Evolutionary conservation across 164 flowering plant species (phyloP), one percentile per base, ranked within the genome.

Genomic region (Malania oleifera): DNA sequence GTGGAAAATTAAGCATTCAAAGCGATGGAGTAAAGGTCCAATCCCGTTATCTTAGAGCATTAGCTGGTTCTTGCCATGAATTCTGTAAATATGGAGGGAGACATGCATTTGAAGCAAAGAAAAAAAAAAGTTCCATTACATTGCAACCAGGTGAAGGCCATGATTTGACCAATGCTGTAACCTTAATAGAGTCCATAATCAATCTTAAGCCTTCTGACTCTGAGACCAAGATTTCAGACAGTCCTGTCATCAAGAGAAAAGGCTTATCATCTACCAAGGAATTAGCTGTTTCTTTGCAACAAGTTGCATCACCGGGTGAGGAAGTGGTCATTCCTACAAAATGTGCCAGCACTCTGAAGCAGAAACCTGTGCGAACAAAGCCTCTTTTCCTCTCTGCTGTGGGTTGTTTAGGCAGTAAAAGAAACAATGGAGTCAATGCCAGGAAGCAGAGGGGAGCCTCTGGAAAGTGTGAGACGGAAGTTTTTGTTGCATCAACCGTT

Each of bases 61-160:
- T 26, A 17, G 22, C 26, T 46, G 50, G 71, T 24, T 75, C 75
- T 31, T 71, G 79, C 62, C 79, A 75, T 66, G 73, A 75, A 28
- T 13, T 54, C 1, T 75, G 79, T 67, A 75, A 75, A 43, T 63
- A 55, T 62, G 79, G 79, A 22, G 3, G 0, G 7, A 44, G 29
- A 15, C 59, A 52, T 25, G 18, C 3, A 13, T 17, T 34, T 48
- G 73, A 65, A 56, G 45, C 18, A 20, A 57, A 62, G 19, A 41
- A 43, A 31, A 37, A 46, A 34, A 44, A n/a, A n/a, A n/a, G 17
- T 43, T 52, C 61, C 41, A 20, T 20, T 11, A 25, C 40, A 39
- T n/a, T n/a, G 11, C 28, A 1, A 14, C 31, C 7, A 31, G n/a
- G 29, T 1, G 45, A 28, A n/a, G 5, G 20, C 23, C 23, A 10